Evolutionary conservation across 805 yeast genomes (phyloP).

Genomic region (Candida jianshihensis): DNA sequence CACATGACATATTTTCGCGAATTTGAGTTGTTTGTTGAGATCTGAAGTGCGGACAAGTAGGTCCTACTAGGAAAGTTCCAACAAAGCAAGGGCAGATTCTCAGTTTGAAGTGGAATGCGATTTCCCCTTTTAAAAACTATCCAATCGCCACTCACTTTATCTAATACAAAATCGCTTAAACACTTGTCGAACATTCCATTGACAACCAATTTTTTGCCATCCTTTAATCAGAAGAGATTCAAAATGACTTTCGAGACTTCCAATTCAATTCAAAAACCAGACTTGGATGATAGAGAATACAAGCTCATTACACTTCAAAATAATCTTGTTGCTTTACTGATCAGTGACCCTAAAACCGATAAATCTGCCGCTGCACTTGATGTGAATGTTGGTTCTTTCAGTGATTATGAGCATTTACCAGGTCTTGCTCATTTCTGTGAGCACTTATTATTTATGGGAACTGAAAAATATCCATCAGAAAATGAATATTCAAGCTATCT

Average conservation of each 20-base stretch:
- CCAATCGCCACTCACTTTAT: not conserved
- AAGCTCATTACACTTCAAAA: slow-evolving; percentile 55
- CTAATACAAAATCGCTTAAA: not conserved
- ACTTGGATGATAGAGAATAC: slow-evolving; percentile 69
- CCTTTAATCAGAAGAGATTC: not conserved
- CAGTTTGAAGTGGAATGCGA: not conserved
- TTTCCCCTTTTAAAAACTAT: not conserved
- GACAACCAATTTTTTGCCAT: not conserved
- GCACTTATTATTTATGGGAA: slow-evolving; percentile 75
- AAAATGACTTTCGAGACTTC: slow-evolving; percentile 16
- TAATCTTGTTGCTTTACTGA: slow-evolving; percentile 51
- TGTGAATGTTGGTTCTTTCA: slow-evolving; percentile 70
- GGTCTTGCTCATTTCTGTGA: slow-evolving; percentile 80
- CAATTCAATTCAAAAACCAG: slow-evolving; percentile 32
- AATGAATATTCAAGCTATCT: slow-evolving; percentile 72
- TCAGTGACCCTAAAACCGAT: slow-evolving; percentile 64
- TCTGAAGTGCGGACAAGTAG: too few relatives aligned
- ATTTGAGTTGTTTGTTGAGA: too few relatives aligned
- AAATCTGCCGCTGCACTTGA: slow-evolving; percentile 76
- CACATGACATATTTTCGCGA: too few relatives aligned
- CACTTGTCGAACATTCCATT: not conserved
- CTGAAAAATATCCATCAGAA: slow-evolving; percentile 69
- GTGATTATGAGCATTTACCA: slow-evolving; percentile 55
- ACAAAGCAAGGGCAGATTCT: too few relatives aligned
- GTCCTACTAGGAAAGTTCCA: too few relatives aligned